Evolutionary conservation across 352 stramenopile genomes (phyloP), one percentile per base, ranked within the genome.

Genomic region (Pelagophyceae sp.): DNA sequence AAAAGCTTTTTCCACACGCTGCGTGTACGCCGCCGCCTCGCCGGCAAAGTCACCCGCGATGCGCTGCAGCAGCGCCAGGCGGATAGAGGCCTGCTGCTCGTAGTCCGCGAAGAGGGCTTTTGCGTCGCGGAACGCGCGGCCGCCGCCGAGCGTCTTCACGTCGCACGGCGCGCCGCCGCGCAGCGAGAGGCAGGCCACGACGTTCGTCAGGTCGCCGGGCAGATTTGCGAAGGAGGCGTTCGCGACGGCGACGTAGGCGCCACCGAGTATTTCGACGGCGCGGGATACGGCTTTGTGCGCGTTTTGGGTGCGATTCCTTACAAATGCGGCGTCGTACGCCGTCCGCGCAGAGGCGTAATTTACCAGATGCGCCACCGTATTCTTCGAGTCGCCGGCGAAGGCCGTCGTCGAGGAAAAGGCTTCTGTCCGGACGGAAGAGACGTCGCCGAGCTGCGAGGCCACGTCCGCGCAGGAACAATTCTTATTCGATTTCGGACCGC

Each of bases 311-410:
- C 64, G 69, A 63, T 84, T 84, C 65, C 70, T 79, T 40, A 77
- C 2, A 71, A 82, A 84, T 19, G 37, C 70, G 32, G n/a, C 38
- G 65, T 84, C 79, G 77, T 84, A 84, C 1, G 31, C 65, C 25
- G 79, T 40, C 19, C 78, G 70, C 33, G 76, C 76, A 33, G 71
- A n/a, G 35, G 76, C 72, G 80, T 82, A 83, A 27, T 72, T 75
- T 1, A 67, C 72, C 1, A 84, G 63, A 31, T 33, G 38, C 17
- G 38, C 38, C 23, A 84, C 80, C 20, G 72, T 83, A 5, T 35
- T 37, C 50, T 45, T 63, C 35, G 78, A 77, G 15, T 77, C 50
- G 33, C 75, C 51, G 38, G 63, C 72, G 72, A 82, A 84, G 25
- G 71, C 61, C 38, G 74, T 58, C 23, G 35, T 76, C 33, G 33